These are phyloP conservation scores for Cyclotella cryptica DNA, from an alignment of 108 stramenopile species.

Conservation along the genomic window DNA sequence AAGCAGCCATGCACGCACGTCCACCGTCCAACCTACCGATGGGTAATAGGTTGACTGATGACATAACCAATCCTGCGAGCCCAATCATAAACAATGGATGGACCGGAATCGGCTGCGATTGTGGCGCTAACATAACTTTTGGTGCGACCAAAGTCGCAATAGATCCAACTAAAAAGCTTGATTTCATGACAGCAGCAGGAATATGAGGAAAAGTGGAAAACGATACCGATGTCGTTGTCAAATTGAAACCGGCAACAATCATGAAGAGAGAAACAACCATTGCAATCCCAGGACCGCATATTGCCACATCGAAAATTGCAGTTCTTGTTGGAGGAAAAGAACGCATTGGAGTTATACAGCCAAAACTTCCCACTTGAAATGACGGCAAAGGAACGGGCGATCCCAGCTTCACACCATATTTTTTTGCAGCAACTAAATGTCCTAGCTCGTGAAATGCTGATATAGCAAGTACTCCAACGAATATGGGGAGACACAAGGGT, in stretches of 20 bases:
- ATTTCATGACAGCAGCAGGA: slow-evolving; percentile 70
- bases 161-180: slow-evolving; percentile 69
- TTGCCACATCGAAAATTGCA: slow-evolving; percentile 50
- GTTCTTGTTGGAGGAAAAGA: slow-evolving; percentile 72
- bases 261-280: slow-evolving; percentile 44
- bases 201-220: slow-evolving; percentile 64
- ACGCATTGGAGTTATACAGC: slow-evolving; percentile 69
- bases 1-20: slow-evolving; percentile 69
- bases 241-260: slow-evolving; percentile 36
- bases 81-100: slow-evolving; percentile 90
- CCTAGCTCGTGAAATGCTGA: slow-evolving; percentile 69
- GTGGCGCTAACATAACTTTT: slow-evolving; percentile 69
- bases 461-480: slow-evolving; percentile 64
- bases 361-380: slow-evolving; percentile 63
- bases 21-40: slow-evolving; percentile 93
- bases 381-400: slow-evolving; percentile 74
- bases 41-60: slow-evolving; percentile 89
- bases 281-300: slow-evolving; percentile 42
- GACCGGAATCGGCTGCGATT: slow-evolving; percentile 82
- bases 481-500: slow-evolving; percentile 60
- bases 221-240: slow-evolving; percentile 36
- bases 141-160: slow-evolving; percentile 66
- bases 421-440: slow-evolving; percentile 65
- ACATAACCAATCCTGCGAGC: slow-evolving; percentile 77
- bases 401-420: slow-evolving; percentile 60